Conservation (phyloP, 2,329 filamentous ascomycete genomes). For the Epichloe gansuensis region DNA sequence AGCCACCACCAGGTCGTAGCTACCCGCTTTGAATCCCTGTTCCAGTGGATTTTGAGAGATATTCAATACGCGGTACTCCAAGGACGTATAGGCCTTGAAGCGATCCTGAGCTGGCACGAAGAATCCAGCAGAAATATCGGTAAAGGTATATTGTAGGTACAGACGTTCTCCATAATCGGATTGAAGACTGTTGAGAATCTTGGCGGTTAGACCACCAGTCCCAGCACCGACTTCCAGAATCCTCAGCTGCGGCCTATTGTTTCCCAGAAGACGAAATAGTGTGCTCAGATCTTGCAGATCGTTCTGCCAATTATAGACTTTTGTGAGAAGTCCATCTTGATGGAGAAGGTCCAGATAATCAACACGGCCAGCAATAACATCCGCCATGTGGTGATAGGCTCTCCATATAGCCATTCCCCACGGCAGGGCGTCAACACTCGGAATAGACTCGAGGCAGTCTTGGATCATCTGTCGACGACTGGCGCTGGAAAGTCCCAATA, state of each 20-base stretch:
- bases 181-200: no score
- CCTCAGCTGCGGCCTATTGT: slow-evolving; percentile 27
- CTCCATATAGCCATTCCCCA: no score
- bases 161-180: no score
- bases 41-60: slow-evolving; percentile 11
- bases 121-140: slow-evolving; percentile 29
- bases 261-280: not conserved
- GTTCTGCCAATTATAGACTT: no score
- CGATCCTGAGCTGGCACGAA: slow-evolving; percentile 22
- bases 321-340: no score
- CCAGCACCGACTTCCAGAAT: slow-evolving; percentile 31
- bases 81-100: slow-evolving; percentile 10
- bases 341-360: no score
- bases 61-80: slow-evolving; percentile 12
- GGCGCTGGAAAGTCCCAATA: no score
- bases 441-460: no score
- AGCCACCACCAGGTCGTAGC: slow-evolving; percentile 28
- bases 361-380: no score
- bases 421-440: no score
- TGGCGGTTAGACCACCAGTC: slow-evolving; percentile 27
- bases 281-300: not conserved
- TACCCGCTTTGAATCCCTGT: slow-evolving; percentile 19
- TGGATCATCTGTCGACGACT: no score
- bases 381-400: no score
- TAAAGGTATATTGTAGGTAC: slow-evolving; percentile 26